These are phyloP conservation scores for Tricholoma sp. DNA, from an alignment of 768 basidiomycete genomes.

Conservation along the genomic window DNA sequence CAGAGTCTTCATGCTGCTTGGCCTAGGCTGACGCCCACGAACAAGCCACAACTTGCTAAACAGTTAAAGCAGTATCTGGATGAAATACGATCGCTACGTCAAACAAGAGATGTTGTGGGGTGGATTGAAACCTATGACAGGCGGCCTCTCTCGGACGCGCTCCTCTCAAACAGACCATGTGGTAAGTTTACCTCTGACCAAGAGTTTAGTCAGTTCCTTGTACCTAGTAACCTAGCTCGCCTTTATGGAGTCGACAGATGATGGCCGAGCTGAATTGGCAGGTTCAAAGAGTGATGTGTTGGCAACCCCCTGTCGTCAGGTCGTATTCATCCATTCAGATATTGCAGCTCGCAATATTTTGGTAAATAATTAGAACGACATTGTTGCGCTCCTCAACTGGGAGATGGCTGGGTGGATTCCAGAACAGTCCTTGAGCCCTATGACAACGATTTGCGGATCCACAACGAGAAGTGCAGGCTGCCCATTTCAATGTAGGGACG, in stretches of 20 bases:
- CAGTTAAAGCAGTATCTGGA: background rate
- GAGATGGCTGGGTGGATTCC: constrained; percentile 11
- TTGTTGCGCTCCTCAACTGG: constrained; percentile 12
- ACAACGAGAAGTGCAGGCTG: constrained; percentile 3
- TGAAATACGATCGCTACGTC: background rate
- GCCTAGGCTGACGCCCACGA: background rate
- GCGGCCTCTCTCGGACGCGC: constrained; percentile 1
- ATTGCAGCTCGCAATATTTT: constrained; percentile 11
- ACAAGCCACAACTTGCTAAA: background rate
- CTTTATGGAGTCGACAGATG: constrained; percentile 1
- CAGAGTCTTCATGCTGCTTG: background rate
- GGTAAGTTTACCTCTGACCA: constrained; percentile 1
- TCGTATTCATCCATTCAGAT: constrained; percentile 12
- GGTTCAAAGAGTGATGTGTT: background rate
- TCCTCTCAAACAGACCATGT: constrained; percentile 3
- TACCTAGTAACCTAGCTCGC: constrained; percentile 1
- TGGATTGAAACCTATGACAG: constrained; percentile 1
- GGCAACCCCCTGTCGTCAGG: constrained; percentile 2
- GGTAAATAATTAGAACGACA: constrained; percentile 4
- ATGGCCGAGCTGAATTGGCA: background rate
- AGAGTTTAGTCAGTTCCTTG: constrained; percentile 3
- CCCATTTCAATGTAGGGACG: too few relatives aligned
- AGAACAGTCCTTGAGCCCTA: constrained; percentile 3
- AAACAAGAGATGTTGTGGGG: background rate
- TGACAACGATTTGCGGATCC: constrained; percentile 1